Conservation (phyloP, 495 filamentous ascomycete species). For the Penicillium coprophilum region DNA sequence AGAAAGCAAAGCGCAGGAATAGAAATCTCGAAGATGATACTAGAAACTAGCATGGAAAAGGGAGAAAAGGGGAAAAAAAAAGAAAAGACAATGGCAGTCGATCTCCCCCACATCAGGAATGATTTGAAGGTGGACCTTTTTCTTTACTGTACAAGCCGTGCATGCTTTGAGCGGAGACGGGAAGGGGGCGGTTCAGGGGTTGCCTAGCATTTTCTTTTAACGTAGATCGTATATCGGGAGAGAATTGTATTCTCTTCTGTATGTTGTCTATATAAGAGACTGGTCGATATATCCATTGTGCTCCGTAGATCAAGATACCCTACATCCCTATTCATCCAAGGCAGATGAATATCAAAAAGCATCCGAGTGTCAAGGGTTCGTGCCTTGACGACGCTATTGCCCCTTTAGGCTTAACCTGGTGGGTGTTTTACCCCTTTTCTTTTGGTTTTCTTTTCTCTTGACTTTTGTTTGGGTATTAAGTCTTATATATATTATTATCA, state of each 20-base stretch:
- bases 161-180: slow-evolving; percentile 25
- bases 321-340: too few species aligned
- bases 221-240: not conserved
- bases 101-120: slow-evolving; percentile 31
- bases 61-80: slow-evolving; percentile 2
- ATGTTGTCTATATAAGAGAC: not conserved
- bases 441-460: not conserved
- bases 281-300: too few species aligned
- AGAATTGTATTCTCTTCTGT: not conserved
- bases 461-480: not conserved
- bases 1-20: not conserved
- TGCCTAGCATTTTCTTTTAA: not conserved
- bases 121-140: slow-evolving; percentile 12
- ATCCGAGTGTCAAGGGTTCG: slow-evolving; percentile 3
- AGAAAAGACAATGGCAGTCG: slow-evolving; percentile 15
- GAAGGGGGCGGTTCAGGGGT: slow-evolving; percentile 35
- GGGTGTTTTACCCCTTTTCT: slow-evolving; percentile 12
- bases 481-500: not conserved
- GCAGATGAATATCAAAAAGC: not conserved
- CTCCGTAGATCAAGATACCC: too few species aligned
- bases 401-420: slow-evolving; percentile 2
- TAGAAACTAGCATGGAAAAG: not conserved
- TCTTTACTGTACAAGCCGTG: not conserved
- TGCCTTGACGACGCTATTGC: not conserved
- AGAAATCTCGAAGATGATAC: not conserved